phyloP scores from a whole-genome alignment of 139 green algal genomes.

The Yamagishiella unicocca region DNA sequence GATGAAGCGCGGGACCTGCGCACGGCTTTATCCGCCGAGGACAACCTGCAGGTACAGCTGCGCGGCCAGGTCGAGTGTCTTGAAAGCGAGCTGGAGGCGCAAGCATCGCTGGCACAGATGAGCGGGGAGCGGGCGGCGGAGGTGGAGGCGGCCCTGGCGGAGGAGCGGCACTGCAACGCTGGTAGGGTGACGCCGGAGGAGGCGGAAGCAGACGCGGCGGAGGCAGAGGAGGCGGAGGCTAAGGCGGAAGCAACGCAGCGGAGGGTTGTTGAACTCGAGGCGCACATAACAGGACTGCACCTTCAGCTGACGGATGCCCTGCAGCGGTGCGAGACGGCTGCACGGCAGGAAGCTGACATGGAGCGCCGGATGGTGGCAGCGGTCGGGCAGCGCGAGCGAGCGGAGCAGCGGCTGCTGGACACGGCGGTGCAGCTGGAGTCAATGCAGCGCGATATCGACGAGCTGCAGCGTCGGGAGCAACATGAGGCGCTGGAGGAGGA shows the following conservation, averaged over 20 bases:
- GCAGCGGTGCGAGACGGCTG: background rate
- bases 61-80: background rate
- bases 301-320: background rate
- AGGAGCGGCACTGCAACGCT: background rate
- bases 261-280: background rate
- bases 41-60: background rate
- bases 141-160: conserved; percentile 2
- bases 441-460: background rate
- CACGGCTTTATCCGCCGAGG: conserved; percentile 18
- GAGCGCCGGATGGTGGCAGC: background rate
- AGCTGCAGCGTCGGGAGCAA: background rate
- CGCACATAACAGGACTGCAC: background rate
- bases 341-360: background rate
- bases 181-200: too few relatives aligned
- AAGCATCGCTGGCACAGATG: background rate
- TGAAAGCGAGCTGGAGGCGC: conserved; percentile 33
- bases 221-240: background rate
- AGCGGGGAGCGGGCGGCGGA: background rate
- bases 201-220: background rate
- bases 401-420: background rate
- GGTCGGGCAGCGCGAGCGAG: background rate
- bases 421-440: background rate
- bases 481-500: background rate
- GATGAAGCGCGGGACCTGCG: conserved; percentile 15
- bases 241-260: background rate